Base-by-base conservation (phyloP, 164 flowering plant species). In the Malania oleifera region DNA sequence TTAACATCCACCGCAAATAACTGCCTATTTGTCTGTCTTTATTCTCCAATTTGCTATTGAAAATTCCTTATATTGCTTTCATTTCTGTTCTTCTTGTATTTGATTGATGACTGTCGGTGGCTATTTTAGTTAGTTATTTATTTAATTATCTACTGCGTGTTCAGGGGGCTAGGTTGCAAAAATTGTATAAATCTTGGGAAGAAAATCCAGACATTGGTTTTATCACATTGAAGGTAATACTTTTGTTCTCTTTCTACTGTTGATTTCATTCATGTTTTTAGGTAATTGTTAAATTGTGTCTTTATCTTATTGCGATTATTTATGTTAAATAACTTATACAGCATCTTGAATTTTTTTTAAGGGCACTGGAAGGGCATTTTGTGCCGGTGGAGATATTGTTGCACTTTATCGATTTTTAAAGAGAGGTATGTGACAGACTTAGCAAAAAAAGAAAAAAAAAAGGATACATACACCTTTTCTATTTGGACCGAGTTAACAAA, bases 351-450 rank as follows among this genome's bases (percentile, higher is more conserved):
- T 52, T 44, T 56, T 44, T 56, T 54, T 71, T 57, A 75, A 84
- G 90, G 90, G 90, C 65, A 66, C 75, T 44, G 90, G 85, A 70
- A 76, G 77, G 77, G 90, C 90, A 41, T 84, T 82, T 60, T 76
- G 75, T 65, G 90, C 90, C 43, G 90, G 90, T 56, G 90, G 90
- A 45, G 90, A 84, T 68, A 70, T 84, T 61, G 84, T 84, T 25
- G 10, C 73, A 43, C 65, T 84, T 18, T 78, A 82, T 62, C 68
- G 70, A 56, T 52, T 72, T 27, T 68, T 78, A 29, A 75, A 69
- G 8, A 37, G 70, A 77, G 90, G 90, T 82, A 65, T 38, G 45
- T 44, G 46, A 22, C 27, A n/a, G n/a, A n/a, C n/a, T n/a, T n/a
- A n/a, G n/a, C n/a, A n/a, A n/a, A n/a, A n/a, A n/a, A n/a, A n/a